These are phyloP conservation scores for Aegilops tauschii DNA, from an alignment of 176 grass and related monocot genomes.

Conservation along the genomic window DNA sequence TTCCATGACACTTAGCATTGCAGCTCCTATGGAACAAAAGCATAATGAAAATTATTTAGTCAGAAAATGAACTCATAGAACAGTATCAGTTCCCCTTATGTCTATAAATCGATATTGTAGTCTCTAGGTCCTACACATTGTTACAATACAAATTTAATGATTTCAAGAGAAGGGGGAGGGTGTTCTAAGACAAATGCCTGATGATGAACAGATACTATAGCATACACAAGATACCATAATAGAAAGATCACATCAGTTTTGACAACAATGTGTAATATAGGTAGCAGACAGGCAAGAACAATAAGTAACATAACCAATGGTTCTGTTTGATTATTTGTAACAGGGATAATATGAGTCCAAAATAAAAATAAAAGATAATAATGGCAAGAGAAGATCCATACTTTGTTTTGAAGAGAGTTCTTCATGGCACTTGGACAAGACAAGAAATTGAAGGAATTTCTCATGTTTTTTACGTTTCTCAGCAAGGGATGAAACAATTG, in stretches of 20 bases:
- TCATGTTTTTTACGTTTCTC: constrained; percentile 91
- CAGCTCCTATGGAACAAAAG: constrained; percentile 53
- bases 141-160: not conserved
- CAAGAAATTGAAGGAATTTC: constrained; percentile 91
- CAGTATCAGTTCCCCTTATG: not conserved
- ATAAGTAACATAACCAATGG: not conserved
- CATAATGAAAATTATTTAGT: not conserved
- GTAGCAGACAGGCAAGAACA: not conserved
- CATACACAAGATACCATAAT: not conserved
- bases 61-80: not conserved
- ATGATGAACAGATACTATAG: not conserved
- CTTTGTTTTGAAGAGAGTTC: constrained; percentile 90
- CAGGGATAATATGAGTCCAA: not conserved
- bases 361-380: constrained; percentile 13
- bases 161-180: not conserved
- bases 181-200: constrained; percentile 4
- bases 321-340: not conserved
- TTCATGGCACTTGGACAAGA: constrained; percentile 80
- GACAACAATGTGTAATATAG: not conserved
- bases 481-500: constrained; percentile 86
- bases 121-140: not conserved
- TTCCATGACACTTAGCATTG: constrained; percentile 91
- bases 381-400: constrained; percentile 31
- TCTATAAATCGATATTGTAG: not conserved
- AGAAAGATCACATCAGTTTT: not conserved